Conservation (phyloP, 2,329 filamentous ascomycete species). For the Lasiodiplodia hormozganensis region DNA sequence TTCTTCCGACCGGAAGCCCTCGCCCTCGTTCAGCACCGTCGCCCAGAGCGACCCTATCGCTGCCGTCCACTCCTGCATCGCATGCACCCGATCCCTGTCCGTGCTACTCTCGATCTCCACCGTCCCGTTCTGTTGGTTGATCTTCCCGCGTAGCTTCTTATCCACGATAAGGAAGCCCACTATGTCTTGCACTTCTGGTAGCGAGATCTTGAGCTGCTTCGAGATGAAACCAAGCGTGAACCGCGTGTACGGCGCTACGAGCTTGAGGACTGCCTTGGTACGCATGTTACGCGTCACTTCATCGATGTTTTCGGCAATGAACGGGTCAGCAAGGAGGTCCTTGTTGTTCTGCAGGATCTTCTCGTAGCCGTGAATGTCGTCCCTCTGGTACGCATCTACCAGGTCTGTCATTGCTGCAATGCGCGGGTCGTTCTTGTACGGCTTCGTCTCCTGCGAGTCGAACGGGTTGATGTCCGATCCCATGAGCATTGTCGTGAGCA, state of each 20-base stretch:
- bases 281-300: constrained; percentile 98
- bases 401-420: constrained; percentile 97
- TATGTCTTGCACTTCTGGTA: constrained; percentile 91
- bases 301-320: constrained; percentile 99
- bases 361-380: constrained; percentile 93
- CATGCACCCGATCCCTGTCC: constrained; percentile 75
- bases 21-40: constrained; percentile 77
- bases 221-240: constrained; percentile 91
- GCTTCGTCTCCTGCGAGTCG: constrained; percentile 98
- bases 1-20: constrained; percentile 68
- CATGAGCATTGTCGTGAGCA: constrained; percentile 98
- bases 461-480: constrained; percentile 98
- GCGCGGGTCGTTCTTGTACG: constrained; percentile 93
- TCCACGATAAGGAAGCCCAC: constrained; percentile 94
- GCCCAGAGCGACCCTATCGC: constrained; percentile 74
- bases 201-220: constrained; percentile 82
- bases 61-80: constrained; percentile 74
- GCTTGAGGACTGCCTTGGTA: constrained; percentile 90
- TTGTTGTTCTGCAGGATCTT: constrained; percentile 84
- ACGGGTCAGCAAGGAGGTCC: constrained; percentile 88
- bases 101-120: constrained; percentile 79
- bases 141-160: constrained; percentile 82
- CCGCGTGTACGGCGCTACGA: constrained; percentile 92
- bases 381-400: constrained; percentile 93
- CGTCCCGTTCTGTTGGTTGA: constrained; percentile 85